Base-by-base conservation (phyloP, 345 rosid species). In the Abelmoschus esculentus region DNA sequence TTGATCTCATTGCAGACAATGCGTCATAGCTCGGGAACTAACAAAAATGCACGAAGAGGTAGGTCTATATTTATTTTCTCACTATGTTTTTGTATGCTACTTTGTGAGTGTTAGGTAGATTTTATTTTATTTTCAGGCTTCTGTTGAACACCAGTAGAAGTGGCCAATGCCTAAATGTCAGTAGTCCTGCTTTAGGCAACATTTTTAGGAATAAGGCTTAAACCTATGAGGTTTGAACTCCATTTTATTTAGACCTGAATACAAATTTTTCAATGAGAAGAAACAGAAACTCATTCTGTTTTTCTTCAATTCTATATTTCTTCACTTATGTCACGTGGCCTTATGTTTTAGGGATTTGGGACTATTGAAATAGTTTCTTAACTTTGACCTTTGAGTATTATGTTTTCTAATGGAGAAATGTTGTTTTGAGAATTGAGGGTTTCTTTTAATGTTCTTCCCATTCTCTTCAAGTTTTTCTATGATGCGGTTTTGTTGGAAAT, bases 31-130 rank as follows among this genome's bases (percentile, higher is more conserved):
- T 73, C 85, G 96, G 62, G 97, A 91, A 73, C 79, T 91, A 52
- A 91, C 98, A 31, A 93, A 93, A 83, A 74, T 91, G 40, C 98
- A 93, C 66, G 97, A 93, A 86, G 96, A 93, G 93, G 96, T 88
- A 81, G 61, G 71, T 54, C 72, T 68, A 14, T 38, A 7, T 61
- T 73, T 14, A 53, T 13, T 42, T 63, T 61, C 71, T 73, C 15
- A 15, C 28, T 42, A 58, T 28, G 19, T 31, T n/a, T 12, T 44
- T 22, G 22, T 36, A 32, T 40, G 32, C 18, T 69, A 40, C 52
- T 55, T 38, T 1, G 1, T 69, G 10, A 52, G 31, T 53, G 17
- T 53, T 56, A 56, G 61, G 54, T 2, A 13, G 22, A 40, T 69
- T 55, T 42, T n/a, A 19, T 36, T 56, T 55, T 40, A 3, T 8